These are phyloP conservation scores for Fusarium oligoseptatum DNA, from an alignment of 2,329 filamentous ascomycete genomes.

Conservation along the genomic window DNA sequence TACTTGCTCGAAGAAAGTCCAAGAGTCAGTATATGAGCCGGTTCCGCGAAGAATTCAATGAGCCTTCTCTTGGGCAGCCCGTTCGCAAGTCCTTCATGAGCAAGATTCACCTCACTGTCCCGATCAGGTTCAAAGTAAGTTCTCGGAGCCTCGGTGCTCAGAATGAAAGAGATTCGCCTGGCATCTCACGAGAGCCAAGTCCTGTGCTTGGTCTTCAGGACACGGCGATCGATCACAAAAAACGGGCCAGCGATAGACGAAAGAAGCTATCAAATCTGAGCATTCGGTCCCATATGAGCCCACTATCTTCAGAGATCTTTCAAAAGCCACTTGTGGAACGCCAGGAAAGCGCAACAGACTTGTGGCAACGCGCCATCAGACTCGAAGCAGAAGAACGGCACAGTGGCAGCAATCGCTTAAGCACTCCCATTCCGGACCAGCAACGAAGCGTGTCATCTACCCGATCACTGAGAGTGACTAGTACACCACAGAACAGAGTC, in stretches of 20 bases:
- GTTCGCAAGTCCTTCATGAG: conserved; percentile 50
- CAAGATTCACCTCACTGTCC: conserved; percentile 53
- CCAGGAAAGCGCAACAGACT: conserved; percentile 41
- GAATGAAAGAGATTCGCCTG: not conserved
- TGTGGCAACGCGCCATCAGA: conserved; percentile 47
- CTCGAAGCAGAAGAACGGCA: conserved; percentile 41
- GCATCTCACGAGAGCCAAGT: not conserved
- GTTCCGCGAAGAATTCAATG: conserved; percentile 57
- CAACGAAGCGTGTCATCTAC: conserved; percentile 4
- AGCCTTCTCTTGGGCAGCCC: conserved; percentile 9
- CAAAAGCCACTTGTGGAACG: conserved; percentile 20
- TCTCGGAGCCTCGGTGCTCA: conserved; percentile 10
- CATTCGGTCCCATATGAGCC: conserved; percentile 28
- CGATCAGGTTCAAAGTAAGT: conserved; percentile 46
- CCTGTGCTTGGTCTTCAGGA: not conserved
- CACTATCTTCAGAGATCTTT: conserved; percentile 17
- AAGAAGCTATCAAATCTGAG: conserved; percentile 36
- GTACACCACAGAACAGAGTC: conserved; percentile 2
- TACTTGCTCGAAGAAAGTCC: conserved; percentile 48
- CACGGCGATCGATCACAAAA: not conserved
- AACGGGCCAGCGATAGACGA: conserved; percentile 17
- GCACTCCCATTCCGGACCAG: conserved; percentile 1
- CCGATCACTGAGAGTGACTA: conserved; percentile 5
- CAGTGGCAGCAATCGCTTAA: conserved; percentile 21
- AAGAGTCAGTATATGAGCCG: conserved; percentile 51